Conservation (phyloP, 192 early-diverging fungal genomes). For the Backusella macrospora region DNA sequence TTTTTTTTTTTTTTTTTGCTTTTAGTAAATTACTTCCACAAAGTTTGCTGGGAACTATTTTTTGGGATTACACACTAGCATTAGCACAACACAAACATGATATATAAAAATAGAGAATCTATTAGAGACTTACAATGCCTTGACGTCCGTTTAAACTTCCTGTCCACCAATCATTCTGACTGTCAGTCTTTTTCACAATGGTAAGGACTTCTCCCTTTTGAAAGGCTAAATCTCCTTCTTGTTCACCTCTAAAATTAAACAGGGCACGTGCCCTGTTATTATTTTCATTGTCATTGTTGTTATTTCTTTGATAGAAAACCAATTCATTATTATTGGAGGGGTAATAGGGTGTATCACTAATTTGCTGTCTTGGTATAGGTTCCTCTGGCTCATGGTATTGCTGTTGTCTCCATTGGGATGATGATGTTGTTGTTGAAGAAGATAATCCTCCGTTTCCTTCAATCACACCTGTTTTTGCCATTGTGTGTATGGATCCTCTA, state of each 20-base stretch:
- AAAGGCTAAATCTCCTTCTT: constrained; percentile 83
- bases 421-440: too few relatives aligned
- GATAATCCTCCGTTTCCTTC: neutral
- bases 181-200: constrained; percentile 69
- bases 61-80: neutral
- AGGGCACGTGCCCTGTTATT: constrained; percentile 63
- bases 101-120: neutral
- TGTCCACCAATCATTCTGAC: constrained; percentile 90
- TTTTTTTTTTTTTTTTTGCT: neutral
- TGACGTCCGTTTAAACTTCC: constrained; percentile 44
- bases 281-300: neutral
- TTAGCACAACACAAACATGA: neutral
- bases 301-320: neutral
- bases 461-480: constrained; percentile 12
- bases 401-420: neutral
- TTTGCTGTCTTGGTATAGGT: neutral
- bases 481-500: neutral
- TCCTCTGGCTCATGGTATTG: neutral
- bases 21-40: constrained; percentile 12
- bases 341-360: neutral
- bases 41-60: constrained; percentile 32
- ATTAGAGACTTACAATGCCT: constrained; percentile 24
- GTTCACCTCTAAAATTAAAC: constrained; percentile 84
- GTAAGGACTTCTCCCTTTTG: constrained; percentile 85
- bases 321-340: neutral